Conservation (phyloP, 768 basidiomycete species). For the Lactifluus pinguis region DNA sequence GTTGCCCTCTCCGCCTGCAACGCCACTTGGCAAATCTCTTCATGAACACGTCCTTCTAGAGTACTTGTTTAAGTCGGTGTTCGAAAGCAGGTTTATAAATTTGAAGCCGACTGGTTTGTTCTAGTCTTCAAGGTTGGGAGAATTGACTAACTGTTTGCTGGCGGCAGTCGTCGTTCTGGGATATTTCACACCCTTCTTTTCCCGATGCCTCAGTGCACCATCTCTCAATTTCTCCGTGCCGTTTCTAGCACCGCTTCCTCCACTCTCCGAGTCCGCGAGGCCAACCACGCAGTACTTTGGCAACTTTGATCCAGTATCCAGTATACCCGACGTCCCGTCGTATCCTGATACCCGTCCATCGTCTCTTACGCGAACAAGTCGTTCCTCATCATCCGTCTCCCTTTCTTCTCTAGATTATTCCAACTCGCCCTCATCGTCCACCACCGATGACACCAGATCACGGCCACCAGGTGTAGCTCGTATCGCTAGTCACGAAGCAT, state of each 20-base stretch:
- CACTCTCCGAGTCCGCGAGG: slow-evolving; percentile 13
- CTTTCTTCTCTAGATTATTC: slow-evolving; percentile 8
- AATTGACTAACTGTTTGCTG: not conserved
- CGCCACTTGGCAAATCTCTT: slow-evolving; percentile 2
- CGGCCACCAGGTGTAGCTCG: slow-evolving; percentile 2
- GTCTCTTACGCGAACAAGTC: slow-evolving; percentile 1
- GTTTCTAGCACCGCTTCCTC: slow-evolving; percentile 18
- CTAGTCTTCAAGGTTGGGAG: not conserved
- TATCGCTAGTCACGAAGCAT: not conserved
- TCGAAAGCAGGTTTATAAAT: slow-evolving; percentile 21
- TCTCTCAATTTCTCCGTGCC: slow-evolving; percentile 17
- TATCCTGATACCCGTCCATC: slow-evolving; percentile 15
- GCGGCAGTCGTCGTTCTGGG: slow-evolving; percentile 15
- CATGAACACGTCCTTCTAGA: slow-evolving; percentile 19
- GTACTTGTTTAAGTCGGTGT: slow-evolving; percentile 19
- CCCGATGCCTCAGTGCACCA: slow-evolving; percentile 19
- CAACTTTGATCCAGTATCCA: slow-evolving; percentile 2
- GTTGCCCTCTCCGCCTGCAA: slow-evolving; percentile 7
- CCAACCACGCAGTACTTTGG: slow-evolving; percentile 10
- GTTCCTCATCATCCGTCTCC: slow-evolving; percentile 13
- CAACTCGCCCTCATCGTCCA: not conserved
- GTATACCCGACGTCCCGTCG: slow-evolving; percentile 13
- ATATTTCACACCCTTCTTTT: slow-evolving; percentile 20
- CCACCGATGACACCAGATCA: slow-evolving; percentile 2
- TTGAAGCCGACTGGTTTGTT: slow-evolving; percentile 19